Evolutionary conservation across 1,284 basidiomycete species (phyloP), one percentile per base, ranked within the genome.

Genomic region (Meripilus lineatus): DNA sequence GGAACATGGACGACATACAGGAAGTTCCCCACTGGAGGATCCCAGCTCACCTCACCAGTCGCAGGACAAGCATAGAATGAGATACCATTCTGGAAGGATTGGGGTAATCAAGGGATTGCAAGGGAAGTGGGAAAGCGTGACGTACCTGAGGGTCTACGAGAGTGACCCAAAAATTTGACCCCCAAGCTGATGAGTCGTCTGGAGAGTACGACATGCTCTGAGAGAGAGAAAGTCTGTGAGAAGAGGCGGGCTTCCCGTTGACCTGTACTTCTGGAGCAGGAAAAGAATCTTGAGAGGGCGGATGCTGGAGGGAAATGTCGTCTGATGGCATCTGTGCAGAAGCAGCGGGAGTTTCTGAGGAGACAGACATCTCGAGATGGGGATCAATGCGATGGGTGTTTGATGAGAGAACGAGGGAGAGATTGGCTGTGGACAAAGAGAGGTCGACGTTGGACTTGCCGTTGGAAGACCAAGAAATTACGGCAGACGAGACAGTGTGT

Each of bases 61-160:
- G 90, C 81, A 32, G 93, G 93, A 65, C 92, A 94, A 15, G 93
- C 93, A 64, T 86, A 97, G 69, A 96, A 96, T 18, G 84, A 79
- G 5, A 81, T 78, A 56, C 81, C 79, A 10, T 84, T 88, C 87
- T 92, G 56, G 25, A 50, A 46, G 34, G 47, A 40, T 35, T 52
- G 39, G 41, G 33, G 32, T 25, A 36, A 50, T 37, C 32, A 39
- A 20, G 25, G 18, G 21, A 17, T 32, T n/a, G n/a, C n/a, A n/a
- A 38, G 20, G 21, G 15, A 18, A 22, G 32, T 28, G 46, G 47
- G 38, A 24, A 45, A 47, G 47, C 38, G 17, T 38, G 32, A 49
- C 26, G 48, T 58, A 84, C 87, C 74, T 86, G 81, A 15, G 88
- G 88, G 68, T 90, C 87, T 45, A 84, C 72, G 42, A 90, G 69